phyloP scores from a whole-genome alignment of 768 basidiomycete genomes.

The Termitomyces eurrhizus region DNA sequence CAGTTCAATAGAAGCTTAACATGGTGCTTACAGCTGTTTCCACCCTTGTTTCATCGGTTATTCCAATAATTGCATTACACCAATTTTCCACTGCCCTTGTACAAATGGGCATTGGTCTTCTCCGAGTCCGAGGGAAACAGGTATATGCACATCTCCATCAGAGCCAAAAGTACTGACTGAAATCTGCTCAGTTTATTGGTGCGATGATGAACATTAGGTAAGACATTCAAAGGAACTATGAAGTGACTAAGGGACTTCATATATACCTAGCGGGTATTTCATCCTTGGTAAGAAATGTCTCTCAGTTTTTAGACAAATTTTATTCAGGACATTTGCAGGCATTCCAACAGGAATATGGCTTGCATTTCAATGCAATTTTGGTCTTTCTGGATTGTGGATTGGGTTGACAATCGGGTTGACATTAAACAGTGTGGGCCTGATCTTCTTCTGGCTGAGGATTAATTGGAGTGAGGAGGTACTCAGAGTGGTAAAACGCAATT shows the following conservation, averaged over 20 bases:
- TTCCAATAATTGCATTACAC: slow-evolving; percentile 73
- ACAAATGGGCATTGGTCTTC: slow-evolving; percentile 66
- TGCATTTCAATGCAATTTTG: slow-evolving; percentile 6
- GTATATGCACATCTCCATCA: slow-evolving; percentile 23
- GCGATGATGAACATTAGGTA: slow-evolving; percentile 75
- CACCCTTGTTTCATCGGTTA: slow-evolving; percentile 54
- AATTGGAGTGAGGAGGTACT: slow-evolving; percentile 11
- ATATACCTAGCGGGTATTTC: background rate
- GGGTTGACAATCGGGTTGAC: slow-evolving; percentile 9
- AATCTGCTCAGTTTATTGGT: slow-evolving; percentile 47
- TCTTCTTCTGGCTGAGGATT: slow-evolving; percentile 4
- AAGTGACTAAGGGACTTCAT: background rate
- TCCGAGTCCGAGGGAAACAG: slow-evolving; percentile 81
- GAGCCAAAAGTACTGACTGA: background rate
- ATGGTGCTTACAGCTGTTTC: slow-evolving; percentile 40
- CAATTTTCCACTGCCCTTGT: slow-evolving; percentile 79
- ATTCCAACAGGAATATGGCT: slow-evolving; percentile 7
- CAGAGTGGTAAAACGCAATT: slow-evolving; percentile 5
- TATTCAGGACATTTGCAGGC: background rate
- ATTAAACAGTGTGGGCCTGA: background rate
- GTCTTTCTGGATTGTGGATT: slow-evolving; percentile 11
- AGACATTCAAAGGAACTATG: slow-evolving; percentile 1
- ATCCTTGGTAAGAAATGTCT: background rate
- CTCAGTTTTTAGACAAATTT: background rate
- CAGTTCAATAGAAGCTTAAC: background rate